These are phyloP conservation scores for Pythium graminicola DNA, from an alignment of 352 stramenopile genomes.

Conservation along the genomic window DNA sequence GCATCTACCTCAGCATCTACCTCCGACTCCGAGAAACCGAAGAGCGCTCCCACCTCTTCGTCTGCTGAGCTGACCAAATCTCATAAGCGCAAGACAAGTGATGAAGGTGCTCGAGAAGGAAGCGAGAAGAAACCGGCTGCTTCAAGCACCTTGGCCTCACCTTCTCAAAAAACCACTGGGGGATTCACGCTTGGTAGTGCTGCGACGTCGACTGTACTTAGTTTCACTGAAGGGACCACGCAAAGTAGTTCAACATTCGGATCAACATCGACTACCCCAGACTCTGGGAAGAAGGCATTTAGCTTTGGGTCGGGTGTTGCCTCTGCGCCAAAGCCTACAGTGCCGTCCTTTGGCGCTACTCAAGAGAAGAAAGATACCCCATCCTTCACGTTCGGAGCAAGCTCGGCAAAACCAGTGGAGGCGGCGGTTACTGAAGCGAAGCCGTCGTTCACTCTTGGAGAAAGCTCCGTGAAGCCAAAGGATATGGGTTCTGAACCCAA, in stretches of 20 bases:
- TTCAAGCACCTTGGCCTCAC: background rate
- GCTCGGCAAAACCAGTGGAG: background rate
- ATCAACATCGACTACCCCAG: background rate
- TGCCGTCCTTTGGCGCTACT: conserved; percentile 1
- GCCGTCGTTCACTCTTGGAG: conserved; percentile 11
- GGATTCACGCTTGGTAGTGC: conserved; percentile 15
- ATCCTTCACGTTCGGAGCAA: conserved; percentile 2
- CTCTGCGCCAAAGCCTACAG: too few relatives aligned
- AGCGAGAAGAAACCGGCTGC: conserved; percentile 10
- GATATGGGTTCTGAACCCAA: too few relatives aligned
- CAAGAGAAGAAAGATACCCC: conserved; percentile 1
- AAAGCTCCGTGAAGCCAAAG: too few relatives aligned
- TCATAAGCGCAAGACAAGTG: conserved; percentile 8
- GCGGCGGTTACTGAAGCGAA: background rate
- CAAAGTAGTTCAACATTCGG: conserved; percentile 10
- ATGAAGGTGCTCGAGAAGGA: background rate
- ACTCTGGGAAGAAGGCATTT: background rate
- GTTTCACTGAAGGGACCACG: background rate
- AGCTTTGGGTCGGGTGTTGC: background rate
- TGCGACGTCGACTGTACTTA: background rate
- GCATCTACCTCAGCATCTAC: background rate
- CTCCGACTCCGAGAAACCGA: background rate
- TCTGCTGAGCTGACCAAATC: background rate
- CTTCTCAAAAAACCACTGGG: background rate
- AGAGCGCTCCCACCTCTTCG: too few relatives aligned